Percentiles rank a stretch among this genome's conserved stretches.
Evolutionary conservation across 345 rosid genomes (phyloP).

Genomic region (Rhodamnia argentea): DNA sequence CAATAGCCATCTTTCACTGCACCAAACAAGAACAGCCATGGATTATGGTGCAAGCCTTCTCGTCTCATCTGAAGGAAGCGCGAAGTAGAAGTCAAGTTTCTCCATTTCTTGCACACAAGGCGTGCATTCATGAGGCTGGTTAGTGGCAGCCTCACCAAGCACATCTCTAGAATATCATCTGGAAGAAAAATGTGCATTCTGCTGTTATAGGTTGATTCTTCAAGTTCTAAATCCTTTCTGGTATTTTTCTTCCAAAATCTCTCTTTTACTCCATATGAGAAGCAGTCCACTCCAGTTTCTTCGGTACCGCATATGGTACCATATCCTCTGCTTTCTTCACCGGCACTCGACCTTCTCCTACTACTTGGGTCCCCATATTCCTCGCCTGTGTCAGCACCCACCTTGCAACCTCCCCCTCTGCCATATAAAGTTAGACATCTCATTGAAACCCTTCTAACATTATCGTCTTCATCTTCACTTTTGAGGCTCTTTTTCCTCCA

Average conservation of each 20-base stretch:
- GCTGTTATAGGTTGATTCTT: conserved; percentile 4
- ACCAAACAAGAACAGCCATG: conserved; percentile 91
- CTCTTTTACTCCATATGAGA: conserved; percentile 79
- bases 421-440: conserved; percentile 68
- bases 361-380: conserved; percentile 66
- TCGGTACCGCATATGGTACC: conserved; percentile 54
- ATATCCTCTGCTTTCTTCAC: conserved; percentile 64
- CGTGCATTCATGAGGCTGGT: conserved; percentile 76
- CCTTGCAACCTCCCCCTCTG: conserved; percentile 89
- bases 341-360: conserved; percentile 72
- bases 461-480: conserved; percentile 47
- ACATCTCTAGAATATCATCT: conserved; percentile 83
- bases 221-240: conserved; percentile 21
- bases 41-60: conserved; percentile 56
- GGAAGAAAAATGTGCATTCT: conserved; percentile 71
- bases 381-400: conserved; percentile 78
- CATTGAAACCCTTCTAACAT: conserved; percentile 38
- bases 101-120: conserved; percentile 96
- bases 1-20: conserved; percentile 72
- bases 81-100: conserved; percentile 52
- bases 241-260: conserved; percentile 68
- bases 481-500: conserved; percentile 43
- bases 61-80: conserved; percentile 69
- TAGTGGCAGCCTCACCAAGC: conserved; percentile 83
- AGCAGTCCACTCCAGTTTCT: conserved; percentile 73